Evolutionary conservation across 768 basidiomycete species (phyloP), one percentile per base, ranked within the genome.

Genomic region (Lentinula guzmanii): DNA sequence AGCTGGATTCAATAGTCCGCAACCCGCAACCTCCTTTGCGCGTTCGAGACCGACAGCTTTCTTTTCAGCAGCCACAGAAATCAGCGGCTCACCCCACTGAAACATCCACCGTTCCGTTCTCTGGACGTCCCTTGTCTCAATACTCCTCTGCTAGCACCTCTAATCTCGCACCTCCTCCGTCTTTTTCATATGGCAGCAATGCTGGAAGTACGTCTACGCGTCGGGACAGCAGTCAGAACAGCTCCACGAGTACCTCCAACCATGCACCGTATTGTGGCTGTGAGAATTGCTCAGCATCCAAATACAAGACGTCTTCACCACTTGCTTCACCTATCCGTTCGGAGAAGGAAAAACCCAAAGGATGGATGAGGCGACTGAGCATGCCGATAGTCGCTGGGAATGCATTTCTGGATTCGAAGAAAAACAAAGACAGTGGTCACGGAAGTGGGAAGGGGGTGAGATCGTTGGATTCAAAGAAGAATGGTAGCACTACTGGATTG

Each of bases 281-380:
- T 65, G 83, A 84, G 58, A 71, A 76, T 0, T 89, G 88, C 65
- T 87, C 88, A 4, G 75, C 80, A 11, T 72, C 74, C 52, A 84
- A 86, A 64, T 90, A 90, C 68, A 77, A 74, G 62, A 58, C 61
- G 10, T 63, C 69, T 11, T 45, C 63, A 18, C 62, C 70, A 5
- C 65, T 71, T 10, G 62, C 50, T 16, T 58, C 52, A 61, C 66
- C 52, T 55, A 62, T 43, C 16, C 58, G 58, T 24, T 65, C 71
- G 52, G 52, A 52, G 13, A 68, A 80, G 46, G 81, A 85, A 58
- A 86, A 86, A 65, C 77, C 84, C 8, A 87, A 81, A 61, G 82
- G 87, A 0, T 91, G 90, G 90, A 89, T 91, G 64, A 76, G 89
- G 21, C 76, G 89, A 59, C 69, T 92, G 61, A 91, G 90, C 65